These are phyloP conservation scores for Trichoderma cornu-damae DNA, from an alignment of 2,329 filamentous ascomycete species.

Conservation along the genomic window DNA sequence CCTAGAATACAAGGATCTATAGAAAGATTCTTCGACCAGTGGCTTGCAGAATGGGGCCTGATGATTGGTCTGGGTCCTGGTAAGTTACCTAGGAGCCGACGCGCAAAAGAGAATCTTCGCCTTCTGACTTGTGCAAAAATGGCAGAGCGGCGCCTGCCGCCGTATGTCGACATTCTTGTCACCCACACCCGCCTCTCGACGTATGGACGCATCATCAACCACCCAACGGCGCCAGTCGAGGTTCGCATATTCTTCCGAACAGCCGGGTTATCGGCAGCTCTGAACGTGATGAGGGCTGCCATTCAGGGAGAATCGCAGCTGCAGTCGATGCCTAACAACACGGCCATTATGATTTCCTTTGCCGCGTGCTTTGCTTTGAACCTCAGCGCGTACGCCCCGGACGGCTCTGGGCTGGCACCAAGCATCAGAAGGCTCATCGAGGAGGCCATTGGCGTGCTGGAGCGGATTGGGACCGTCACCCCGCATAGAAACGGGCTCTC, in stretches of 20 bases:
- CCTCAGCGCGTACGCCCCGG: conserved; percentile 54
- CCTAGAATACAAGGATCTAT: conserved; percentile 52
- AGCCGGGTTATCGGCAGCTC: conserved; percentile 63
- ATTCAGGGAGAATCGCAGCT: conserved; percentile 66
- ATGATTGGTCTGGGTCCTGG: conserved; percentile 47
- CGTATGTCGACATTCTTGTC: conserved; percentile 70
- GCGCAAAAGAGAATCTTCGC: neutral
- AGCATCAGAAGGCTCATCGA: conserved; percentile 61
- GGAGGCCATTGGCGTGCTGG: conserved; percentile 63
- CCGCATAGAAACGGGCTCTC: conserved; percentile 63
- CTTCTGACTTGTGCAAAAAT: neutral
- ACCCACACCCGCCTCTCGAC: conserved; percentile 70
- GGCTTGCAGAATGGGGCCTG: conserved; percentile 59
- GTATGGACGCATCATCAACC: conserved; percentile 69
- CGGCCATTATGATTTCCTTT: conserved; percentile 73
- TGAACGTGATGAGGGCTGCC: conserved; percentile 70
- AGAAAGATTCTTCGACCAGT: conserved; percentile 60
- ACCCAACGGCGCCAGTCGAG: conserved; percentile 63
- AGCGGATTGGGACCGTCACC: conserved; percentile 62
- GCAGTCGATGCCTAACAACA: conserved; percentile 74
- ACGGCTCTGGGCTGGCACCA: conserved; percentile 54
- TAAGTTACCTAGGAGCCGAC: conserved; percentile 33
- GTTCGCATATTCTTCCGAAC: conserved; percentile 69
- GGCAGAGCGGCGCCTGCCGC: conserved; percentile 53
- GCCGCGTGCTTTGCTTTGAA: conserved; percentile 65